Evolutionary conservation across 2,329 filamentous ascomycete species (phyloP).

Genomic region (Aspergillus pseudoviridinutans): DNA sequence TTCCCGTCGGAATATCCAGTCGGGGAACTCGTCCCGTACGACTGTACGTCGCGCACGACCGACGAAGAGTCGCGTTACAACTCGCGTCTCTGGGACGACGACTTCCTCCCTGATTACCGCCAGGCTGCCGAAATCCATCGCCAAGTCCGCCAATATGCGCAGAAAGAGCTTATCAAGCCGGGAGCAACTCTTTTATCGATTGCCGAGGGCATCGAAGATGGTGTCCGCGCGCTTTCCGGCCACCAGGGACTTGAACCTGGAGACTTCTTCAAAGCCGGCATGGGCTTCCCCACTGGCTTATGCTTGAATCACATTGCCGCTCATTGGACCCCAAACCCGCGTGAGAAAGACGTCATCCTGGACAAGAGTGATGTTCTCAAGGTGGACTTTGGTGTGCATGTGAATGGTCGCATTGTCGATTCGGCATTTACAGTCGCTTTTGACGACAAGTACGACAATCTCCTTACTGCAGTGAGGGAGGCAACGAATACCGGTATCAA

Average conservation of each 20-base stretch:
- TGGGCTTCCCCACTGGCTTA: constrained; percentile 56
- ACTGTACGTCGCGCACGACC: constrained; percentile 46
- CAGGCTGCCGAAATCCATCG: constrained; percentile 56
- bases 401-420: constrained; percentile 76
- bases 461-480: constrained; percentile 61
- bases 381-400: constrained; percentile 76
- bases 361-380: constrained; percentile 74
- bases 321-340: constrained; percentile 56
- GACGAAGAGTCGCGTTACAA: constrained; percentile 46
- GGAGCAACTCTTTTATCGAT: constrained; percentile 48
- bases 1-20: constrained; percentile 45
- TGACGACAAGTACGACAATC: constrained; percentile 69
- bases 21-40: constrained; percentile 41
- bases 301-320: constrained; percentile 53
- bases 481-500: constrained; percentile 48
- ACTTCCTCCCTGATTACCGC: constrained; percentile 52
- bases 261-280: constrained; percentile 47
- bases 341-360: constrained; percentile 65
- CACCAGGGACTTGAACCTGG: constrained; percentile 52
- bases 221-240: constrained; percentile 48
- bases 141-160: constrained; percentile 51
- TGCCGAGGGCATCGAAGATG: constrained; percentile 53
- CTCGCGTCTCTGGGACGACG: constrained; percentile 40
- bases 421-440: constrained; percentile 77
- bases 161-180: constrained; percentile 45